Evolutionary conservation across 352 stramenopile species (phyloP), one percentile per base, ranked within the genome.

Genomic region (Globisporangium radiosum): DNA sequence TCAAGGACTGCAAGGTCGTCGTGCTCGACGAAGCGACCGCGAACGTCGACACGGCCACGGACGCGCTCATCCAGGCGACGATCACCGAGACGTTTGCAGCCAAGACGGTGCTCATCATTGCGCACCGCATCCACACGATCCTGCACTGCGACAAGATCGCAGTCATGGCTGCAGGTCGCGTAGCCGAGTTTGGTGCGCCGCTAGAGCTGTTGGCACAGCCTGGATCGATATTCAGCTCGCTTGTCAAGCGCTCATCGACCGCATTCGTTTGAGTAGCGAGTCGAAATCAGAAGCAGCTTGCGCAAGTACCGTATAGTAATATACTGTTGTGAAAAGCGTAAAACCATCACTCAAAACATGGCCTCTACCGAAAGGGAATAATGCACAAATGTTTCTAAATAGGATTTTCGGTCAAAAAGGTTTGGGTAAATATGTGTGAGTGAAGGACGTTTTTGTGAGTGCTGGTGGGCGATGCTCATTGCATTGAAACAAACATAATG

Each of bases 11-110:
- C 7, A 87, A 90, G 36, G 63, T 80, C 47, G 54, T 98, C n/a
- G 71, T 98, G n/a, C 57, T 99, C 38, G 96, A 99, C 71, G 96
- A 98, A 71, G 94, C 93, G n/a, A 98, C 95, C n/a, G 78, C 85
- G 39, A 87, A 65, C 56, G 85, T 98, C 5, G 92, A 98, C 71
- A 73, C 75, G 52, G 81, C 89, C 42, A 96, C 68, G 7, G 77
- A 85, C 57, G 11, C 33, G 1, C 38, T 42, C 6, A 55, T 88
- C 4, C 75, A 88, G 59, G 44, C 57, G 7, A 65, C 78, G 39
- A 93, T 97, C 57, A 73, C 70, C n/a, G 59, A 52, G 19, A 64
- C 61, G 19, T 98, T 98, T 63, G 57, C 55, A 6, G 51, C 78
- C 15, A 95, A 78, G 15, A 98, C 94, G 19, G 76, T 97, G 38